Percentiles rank a stretch among this genome's conserved stretches.
phyloP scores from a whole-genome alignment of 1,284 basidiomycete species.

The Ceratobasidium sp. region DNA sequence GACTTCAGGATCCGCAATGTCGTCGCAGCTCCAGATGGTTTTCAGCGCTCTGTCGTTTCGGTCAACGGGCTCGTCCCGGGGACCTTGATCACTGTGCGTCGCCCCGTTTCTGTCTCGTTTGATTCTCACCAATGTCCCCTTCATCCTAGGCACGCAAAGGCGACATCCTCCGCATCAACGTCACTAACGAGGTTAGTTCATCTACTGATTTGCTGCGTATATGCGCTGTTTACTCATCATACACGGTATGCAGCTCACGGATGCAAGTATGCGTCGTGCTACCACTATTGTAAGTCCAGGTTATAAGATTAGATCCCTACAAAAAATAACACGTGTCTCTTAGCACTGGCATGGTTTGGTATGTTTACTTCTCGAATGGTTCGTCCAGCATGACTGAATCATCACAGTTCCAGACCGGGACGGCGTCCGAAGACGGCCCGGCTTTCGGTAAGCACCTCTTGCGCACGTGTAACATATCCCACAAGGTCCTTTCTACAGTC shows the following conservation, averaged over 20 bases:
- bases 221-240: not conserved
- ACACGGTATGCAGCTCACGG: constrained; percentile 10
- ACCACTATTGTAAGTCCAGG: constrained; percentile 24
- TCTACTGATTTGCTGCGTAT: not conserved
- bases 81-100: constrained; percentile 20
- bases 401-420: constrained; percentile 22
- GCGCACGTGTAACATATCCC: not conserved
- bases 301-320: no score
- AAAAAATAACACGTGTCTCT: not conserved
- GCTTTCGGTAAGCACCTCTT: constrained; percentile 19
- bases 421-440: constrained; percentile 27
- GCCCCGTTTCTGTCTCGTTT: not conserved
- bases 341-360: constrained; percentile 37
- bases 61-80: constrained; percentile 29
- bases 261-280: constrained; percentile 25
- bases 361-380: not conserved
- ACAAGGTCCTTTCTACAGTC: not conserved
- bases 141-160: constrained; percentile 26
- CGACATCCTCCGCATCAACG: constrained; percentile 23
- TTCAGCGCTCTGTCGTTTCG: constrained; percentile 31
- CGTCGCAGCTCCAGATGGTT: constrained; percentile 31
- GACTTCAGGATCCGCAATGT: constrained; percentile 30
- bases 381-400: not conserved
- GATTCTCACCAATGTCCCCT: not conserved
- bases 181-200: constrained; percentile 23